Evolutionary conservation across 192 early-diverging fungal genomes (phyloP), one percentile per base, ranked within the genome.

Genomic region (Thoreauomyces humboldtii): DNA sequence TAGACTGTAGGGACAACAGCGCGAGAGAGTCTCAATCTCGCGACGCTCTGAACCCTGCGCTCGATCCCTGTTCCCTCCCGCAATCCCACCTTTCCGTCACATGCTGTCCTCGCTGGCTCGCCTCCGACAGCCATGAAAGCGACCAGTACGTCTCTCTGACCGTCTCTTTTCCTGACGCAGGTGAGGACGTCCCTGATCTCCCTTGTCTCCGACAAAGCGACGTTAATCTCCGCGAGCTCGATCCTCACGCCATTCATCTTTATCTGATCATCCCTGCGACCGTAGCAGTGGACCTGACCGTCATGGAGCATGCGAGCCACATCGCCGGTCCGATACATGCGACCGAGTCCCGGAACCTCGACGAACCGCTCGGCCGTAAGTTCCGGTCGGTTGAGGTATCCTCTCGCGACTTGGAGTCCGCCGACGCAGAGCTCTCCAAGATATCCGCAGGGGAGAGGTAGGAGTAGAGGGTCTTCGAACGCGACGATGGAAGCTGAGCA

Each of bases 351-450:
- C n/a, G 59, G 35, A 24, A 21, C 21, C 9, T 68, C n/a, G 47
- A 65, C 19, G 36, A 63, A 71, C 47, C 27, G 12, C 44, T 70
- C 54, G 15, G 65, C 62, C 22, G 44, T 70, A 38, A 68, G 25
- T 17, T 70, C 68, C n/a, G 63, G 43, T 14, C 68, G 68, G 48
- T 70, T 67, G 5, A 70, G 37, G 37, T 70, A 70, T 19, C 68
- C 68, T 32, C 36, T 22, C 14, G 36, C 68, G 19, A 70, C 50
- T 15, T 65, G 63, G 37, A 34, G 63, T 41, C 80, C 80, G 7
- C 74, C 71, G 14, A 81, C 65, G 33, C 46, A 77, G 6, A 81
- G 59, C 35, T 81, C 80, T 4, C 80, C 80, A 4, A 73, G 21
- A 28, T 22, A 34, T 25, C 80, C 80, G 28, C 59, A 25, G 2